Percentiles rank a stretch among this genome's conserved stretches.
These are phyloP conservation scores for Pyrrhoderma noxium DNA, from an alignment of 1,284 basidiomycete genomes.

Conservation along the genomic window DNA sequence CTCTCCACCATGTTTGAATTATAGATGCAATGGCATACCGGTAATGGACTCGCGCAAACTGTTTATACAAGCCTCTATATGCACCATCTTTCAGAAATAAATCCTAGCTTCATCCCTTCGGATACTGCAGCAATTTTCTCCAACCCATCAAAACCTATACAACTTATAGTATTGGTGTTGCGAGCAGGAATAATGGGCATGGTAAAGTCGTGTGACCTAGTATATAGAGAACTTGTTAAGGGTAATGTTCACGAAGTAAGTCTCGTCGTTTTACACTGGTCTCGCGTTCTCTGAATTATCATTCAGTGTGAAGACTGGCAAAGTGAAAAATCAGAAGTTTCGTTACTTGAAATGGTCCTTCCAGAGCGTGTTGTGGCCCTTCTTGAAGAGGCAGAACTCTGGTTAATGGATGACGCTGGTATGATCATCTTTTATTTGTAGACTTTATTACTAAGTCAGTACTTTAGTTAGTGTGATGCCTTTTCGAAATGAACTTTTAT, in stretches of 20 bases:
- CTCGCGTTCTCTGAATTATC: neutral
- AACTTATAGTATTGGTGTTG: slow-evolving; percentile 64
- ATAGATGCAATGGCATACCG: slow-evolving; percentile 84
- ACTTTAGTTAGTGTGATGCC: slow-evolving; percentile 3
- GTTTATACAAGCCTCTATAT: slow-evolving; percentile 78
- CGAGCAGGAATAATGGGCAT: slow-evolving; percentile 65
- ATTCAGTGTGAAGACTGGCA: slow-evolving; percentile 80
- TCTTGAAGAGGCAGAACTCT: slow-evolving; percentile 51
- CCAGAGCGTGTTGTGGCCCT: slow-evolving; percentile 48
- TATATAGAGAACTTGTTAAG: slow-evolving; percentile 73
- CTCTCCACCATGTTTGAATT: slow-evolving; percentile 17
- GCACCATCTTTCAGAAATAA: slow-evolving; percentile 57
- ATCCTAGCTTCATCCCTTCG: slow-evolving; percentile 44
- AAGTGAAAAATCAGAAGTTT: slow-evolving; percentile 78
- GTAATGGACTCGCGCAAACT: slow-evolving; percentile 79
- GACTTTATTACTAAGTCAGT: neutral
- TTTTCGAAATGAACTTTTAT: slow-evolving; percentile 6
- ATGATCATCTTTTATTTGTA: slow-evolving; percentile 9
- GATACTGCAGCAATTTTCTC: slow-evolving; percentile 22
- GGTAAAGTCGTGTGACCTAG: slow-evolving; percentile 78
- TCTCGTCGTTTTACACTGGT: slow-evolving; percentile 19
- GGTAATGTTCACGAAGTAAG: slow-evolving; percentile 71
- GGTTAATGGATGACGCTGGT: slow-evolving; percentile 45
- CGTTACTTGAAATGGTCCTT: slow-evolving; percentile 65
- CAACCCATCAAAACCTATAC: slow-evolving; percentile 35